These are phyloP conservation scores for Colletotrichum theobromicola DNA, from an alignment of 2,329 filamentous ascomycete genomes.

Conservation along the genomic window DNA sequence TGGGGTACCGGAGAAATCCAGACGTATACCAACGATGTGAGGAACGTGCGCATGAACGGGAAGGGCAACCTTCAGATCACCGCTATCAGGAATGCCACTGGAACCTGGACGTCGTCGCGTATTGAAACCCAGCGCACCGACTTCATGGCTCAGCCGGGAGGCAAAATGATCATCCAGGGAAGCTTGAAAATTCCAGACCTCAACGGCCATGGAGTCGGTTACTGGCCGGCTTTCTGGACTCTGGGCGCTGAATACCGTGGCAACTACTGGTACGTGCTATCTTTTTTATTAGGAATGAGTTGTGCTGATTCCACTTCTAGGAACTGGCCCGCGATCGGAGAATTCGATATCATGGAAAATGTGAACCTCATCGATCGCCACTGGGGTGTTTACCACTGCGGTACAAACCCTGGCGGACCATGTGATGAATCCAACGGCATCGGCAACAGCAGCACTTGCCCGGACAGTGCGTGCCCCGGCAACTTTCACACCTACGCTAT, in stretches of 20 bases:
- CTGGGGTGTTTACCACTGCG: constrained; percentile 47
- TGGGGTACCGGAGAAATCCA: constrained; percentile 56
- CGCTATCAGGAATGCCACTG: constrained; percentile 25
- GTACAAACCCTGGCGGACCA: constrained; percentile 38
- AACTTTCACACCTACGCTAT: constrained; percentile 36
- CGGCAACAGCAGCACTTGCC: constrained; percentile 20
- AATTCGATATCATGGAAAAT: constrained; percentile 50
- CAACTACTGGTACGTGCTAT: constrained; percentile 28
- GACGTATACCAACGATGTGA: constrained; percentile 42
- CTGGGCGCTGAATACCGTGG: constrained; percentile 42
- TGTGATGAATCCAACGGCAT: constrained; percentile 46
- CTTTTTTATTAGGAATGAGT: fast-evolving
- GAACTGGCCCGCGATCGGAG: constrained; percentile 46
- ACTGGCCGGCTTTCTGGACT: constrained; percentile 54
- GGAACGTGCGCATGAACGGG: constrained; percentile 44
- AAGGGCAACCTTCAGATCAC: constrained; percentile 21
- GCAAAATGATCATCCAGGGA: constrained; percentile 33
- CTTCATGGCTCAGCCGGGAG: constrained; percentile 33
- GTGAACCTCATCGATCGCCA: constrained; percentile 39
- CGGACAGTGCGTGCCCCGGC: constrained; percentile 15
- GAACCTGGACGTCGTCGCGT: constrained; percentile 47
- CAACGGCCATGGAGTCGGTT: constrained; percentile 29
- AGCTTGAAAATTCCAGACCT: constrained; percentile 26
- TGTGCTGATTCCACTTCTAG: not conserved
- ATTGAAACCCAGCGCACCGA: constrained; percentile 46